Evolutionary conservation across 176 grass and related monocot genomes (phyloP), one percentile per base, ranked within the genome.

Genomic region (Pharus latifolius): DNA sequence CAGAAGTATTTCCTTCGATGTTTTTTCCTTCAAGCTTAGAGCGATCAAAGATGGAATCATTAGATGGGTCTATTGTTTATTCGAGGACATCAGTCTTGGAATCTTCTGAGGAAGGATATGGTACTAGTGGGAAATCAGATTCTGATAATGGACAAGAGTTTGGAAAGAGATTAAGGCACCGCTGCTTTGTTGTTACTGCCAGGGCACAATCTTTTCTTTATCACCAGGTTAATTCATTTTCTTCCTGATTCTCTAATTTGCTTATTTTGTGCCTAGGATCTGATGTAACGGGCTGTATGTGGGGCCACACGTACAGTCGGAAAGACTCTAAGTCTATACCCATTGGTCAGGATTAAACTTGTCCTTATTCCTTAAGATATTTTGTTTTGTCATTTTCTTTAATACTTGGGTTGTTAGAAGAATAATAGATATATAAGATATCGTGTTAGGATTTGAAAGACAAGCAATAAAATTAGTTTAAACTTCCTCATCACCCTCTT

Each of bases 121-220:
- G 63, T 44, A 62, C 6, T 38, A 60, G 59, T 76, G 72, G 10
- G 33, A 85, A 88, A 37, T 70, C 80, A 45, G 72, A 50, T 42
- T 43, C 24, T 51, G 48, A 80, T 7, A 54, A 54, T 20, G 67
- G 67, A 40, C 52, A 38, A 78, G 78, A 80, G 59, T 94, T 98
- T 83, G 95, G 90, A 55, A 78, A 83, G 37, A 82, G 87, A 76
- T 26, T 72, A 71, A 91, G 76, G 58, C 90, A 98, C 75, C 70
- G 63, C 23, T 91, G 95, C 59, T 93, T 87, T 80, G 90, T 93
- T 65, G 80, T 98, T 75, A 91, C 90, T 81, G 95, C 90, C 74
- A 84, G 95, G 49, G 82, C 84, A 37, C 87, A 73, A 5, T 98
- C 87, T 68, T 98, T 98, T 80, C 87, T 98, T 85, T 98, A 98